These are phyloP conservation scores for Erythrophleum ivorense DNA, from an alignment of 331 rosid genomes.

Conservation along the genomic window DNA sequence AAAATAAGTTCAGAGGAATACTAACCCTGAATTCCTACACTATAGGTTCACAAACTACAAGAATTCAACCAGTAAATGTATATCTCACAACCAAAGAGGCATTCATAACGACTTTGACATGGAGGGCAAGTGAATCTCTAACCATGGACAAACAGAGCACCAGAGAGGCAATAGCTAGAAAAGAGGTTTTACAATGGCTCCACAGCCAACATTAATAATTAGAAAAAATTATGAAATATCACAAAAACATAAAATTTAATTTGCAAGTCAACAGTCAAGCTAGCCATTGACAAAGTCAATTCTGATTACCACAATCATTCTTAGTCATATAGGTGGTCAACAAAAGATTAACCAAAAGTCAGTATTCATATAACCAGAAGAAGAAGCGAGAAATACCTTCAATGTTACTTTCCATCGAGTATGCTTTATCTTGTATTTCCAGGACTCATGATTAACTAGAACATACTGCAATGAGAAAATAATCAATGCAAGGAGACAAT, in stretches of 20 bases:
- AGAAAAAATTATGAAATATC: background rate
- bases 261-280: background rate
- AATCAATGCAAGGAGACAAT: conserved; percentile 72
- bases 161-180: background rate
- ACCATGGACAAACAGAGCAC: background rate
- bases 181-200: conserved; percentile 6
- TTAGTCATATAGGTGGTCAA: conserved; percentile 20
- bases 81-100: background rate
- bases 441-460: conserved; percentile 80
- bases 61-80: conserved; percentile 2
- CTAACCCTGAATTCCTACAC: too few species aligned
- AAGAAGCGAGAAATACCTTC: conserved; percentile 64
- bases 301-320: conserved; percentile 3
- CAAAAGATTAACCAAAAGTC: conserved; percentile 28
- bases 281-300: background rate
- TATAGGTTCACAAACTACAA: conserved; percentile 2
- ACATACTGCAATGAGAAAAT: conserved; percentile 87
- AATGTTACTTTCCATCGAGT: conserved; percentile 81
- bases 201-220: conserved; percentile 5
- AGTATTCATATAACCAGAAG: conserved; percentile 21
- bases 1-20: too few species aligned
- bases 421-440: conserved; percentile 86
- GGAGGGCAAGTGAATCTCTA: background rate
- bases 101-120: conserved; percentile 7
- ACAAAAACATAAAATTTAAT: background rate